Base-by-base conservation (phyloP, 257 asterid species). In the Salvia splendens region DNA sequence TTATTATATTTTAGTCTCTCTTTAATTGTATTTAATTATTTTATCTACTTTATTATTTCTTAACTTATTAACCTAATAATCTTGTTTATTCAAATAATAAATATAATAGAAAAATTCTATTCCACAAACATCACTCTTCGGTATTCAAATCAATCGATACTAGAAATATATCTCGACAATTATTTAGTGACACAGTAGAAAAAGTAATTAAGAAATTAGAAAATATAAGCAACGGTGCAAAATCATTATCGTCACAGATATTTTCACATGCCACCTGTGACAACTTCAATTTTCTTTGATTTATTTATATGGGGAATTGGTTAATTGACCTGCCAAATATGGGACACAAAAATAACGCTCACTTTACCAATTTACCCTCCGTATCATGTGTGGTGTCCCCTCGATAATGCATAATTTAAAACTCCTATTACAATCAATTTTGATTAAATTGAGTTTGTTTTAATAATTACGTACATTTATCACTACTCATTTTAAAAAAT, bases 161-260 rank as follows among this genome's bases (percentile, higher is more conserved):
- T 6, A 5, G 20, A 8, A 54, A 54, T 28, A 28, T 55, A 5
- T 56, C 5, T 30, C 6, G 1, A 3, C 24, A 15, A 9, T 49
- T 20, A 71, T 40, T 40, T 12, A 24, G n/a, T 61, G 16, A 4
- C 8, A 20, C 5, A 15, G 12, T n/a, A 54, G 49, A 58, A 24
- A 54, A 64, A 11, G 3, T n/a, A 28, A 52, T 6, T 0, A 12
- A 16, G 55, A 48, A 35, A 35, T 11, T 24, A 9, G 7, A 5
- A 43, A 43, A 70, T 35, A 4, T 8, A 57, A 36, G 47, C 67
- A 69, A 73, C 82, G 82, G 82, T 73, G 77, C 50, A 73, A 73
- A 78, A 73, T 69, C 20, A 65, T 40, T 12, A 2, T 46, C 48
- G 10, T 16, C 38, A 6, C 46, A 52, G 60, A 77, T 56, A 15